phyloP scores from a whole-genome alignment of 2,329 filamentous ascomycete genomes.

The Colletotrichum caudatum region DNA sequence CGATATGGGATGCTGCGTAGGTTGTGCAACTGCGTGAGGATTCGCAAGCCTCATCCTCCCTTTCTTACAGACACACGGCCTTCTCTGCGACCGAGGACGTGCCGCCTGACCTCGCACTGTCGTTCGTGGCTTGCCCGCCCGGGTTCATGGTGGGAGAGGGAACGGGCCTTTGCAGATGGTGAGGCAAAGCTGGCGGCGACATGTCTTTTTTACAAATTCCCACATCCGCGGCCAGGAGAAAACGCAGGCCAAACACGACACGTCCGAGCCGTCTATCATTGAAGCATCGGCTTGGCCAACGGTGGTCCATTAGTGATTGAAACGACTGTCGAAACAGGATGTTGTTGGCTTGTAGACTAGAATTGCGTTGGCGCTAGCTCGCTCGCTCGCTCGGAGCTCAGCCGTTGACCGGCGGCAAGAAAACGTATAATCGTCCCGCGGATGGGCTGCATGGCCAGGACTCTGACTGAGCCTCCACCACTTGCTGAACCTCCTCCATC shows the following conservation, averaged over 20 bases:
- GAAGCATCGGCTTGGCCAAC: neutral
- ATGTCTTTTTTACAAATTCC: slow-evolving; percentile 23
- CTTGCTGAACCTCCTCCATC: neutral
- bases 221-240: slow-evolving; percentile 8
- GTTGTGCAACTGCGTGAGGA: neutral
- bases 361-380: neutral
- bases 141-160: slow-evolving; percentile 4
- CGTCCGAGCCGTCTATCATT: neutral
- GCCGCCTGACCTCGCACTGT: slow-evolving; percentile 19
- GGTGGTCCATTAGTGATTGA: neutral
- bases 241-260: slow-evolving; percentile 29
- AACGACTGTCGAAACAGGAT: neutral
- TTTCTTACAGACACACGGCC: neutral
- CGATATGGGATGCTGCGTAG: slow-evolving; percentile 24
- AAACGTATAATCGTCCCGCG: neutral
- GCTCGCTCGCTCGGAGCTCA: neutral
- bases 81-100: slow-evolving; percentile 21
- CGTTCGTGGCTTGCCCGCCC: slow-evolving; percentile 34
- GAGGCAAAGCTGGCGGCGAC: slow-evolving; percentile 29
- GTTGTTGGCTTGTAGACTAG: neutral
- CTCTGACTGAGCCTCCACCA: neutral
- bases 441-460: neutral
- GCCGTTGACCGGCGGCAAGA: neutral
- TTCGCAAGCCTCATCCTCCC: neutral
- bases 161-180: slow-evolving; percentile 10